Evolutionary conservation across 768 basidiomycete species (phyloP).

Genomic region (Lactarius deliciosus): DNA sequence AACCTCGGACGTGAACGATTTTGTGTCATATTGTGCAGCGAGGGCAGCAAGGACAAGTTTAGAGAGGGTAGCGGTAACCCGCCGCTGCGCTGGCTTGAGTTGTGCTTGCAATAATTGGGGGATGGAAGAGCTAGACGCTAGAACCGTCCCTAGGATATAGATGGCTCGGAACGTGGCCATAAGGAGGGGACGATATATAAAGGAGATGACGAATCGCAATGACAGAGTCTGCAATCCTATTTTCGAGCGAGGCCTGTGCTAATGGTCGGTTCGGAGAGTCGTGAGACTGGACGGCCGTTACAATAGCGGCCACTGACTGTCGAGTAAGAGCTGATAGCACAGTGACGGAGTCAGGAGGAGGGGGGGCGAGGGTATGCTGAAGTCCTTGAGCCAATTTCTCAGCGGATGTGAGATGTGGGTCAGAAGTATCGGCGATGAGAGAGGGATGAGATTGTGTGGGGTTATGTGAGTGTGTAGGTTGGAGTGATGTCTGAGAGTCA

Average conservation of each 20-base stretch:
- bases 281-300: slow-evolving; percentile 55
- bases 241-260: slow-evolving; percentile 59
- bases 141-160: slow-evolving; percentile 24
- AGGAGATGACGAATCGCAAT: slow-evolving; percentile 75
- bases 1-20: slow-evolving; percentile 58
- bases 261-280: slow-evolving; percentile 48
- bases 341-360: slow-evolving; percentile 56
- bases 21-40: slow-evolving; percentile 81
- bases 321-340: slow-evolving; percentile 61
- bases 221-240: slow-evolving; percentile 61
- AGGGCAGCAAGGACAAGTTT: slow-evolving; percentile 90
- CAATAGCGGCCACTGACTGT: slow-evolving; percentile 59
- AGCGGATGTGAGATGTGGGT: slow-evolving; percentile 56
- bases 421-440: slow-evolving; percentile 18
- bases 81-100: slow-evolving; percentile 78
- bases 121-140: slow-evolving; percentile 10
- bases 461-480: slow-evolving; percentile 3
- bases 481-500: slow-evolving; percentile 9
- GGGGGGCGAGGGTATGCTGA: slow-evolving; percentile 57
- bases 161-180: slow-evolving; percentile 55
- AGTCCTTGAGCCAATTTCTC: slow-evolving; percentile 67
- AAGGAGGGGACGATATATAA: slow-evolving; percentile 61
- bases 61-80: slow-evolving; percentile 85
- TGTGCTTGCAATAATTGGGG: slow-evolving; percentile 49
- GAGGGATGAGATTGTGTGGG: neutral